Evolutionary conservation across 2,329 filamentous ascomycete genomes (phyloP), one percentile per base, ranked within the genome.

Genomic region (Blastomyces silverae): DNA sequence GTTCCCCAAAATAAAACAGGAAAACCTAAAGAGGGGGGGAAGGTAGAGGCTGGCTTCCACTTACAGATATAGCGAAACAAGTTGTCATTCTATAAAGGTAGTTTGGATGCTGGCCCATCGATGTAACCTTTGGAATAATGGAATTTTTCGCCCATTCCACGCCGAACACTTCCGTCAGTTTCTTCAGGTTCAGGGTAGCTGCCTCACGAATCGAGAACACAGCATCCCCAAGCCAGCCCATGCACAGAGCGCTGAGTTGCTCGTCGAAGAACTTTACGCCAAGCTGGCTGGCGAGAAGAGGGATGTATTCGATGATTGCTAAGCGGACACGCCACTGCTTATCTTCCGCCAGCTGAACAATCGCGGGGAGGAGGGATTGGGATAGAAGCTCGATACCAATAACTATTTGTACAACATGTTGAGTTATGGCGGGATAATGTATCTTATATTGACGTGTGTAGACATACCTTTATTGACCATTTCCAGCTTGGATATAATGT

Each of bases 21-120:
- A n/a, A 3, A 5, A 8, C 1, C 6, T 10, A 10, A 37, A 2
- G 8, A 10, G 34, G 34, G 1, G 34, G 10, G 34, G 34, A 22
- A 25, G 50, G 13, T 25, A n/a, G 2, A n/a, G 28, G 53, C 48
- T 53, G 2, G 11, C 11, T 60, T 59, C 2, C 42, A 85, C 90
- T 83, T 84, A 99, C 94, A 72, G 92, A 93, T 70, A 99, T 95
- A 67, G 94, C 94, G 77, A 99, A 99, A 81, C 93, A 97, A n/a
- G 94, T 99, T 11, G 94, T 99, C 94, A 99, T 99, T 76, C 94
- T 87, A 84, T 99, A 99, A 63, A 99, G 88, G 77, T 99, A 99
- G 81, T 99, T 99, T 67, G 93, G 91, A 77, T 99, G 94, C 75
- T 91, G 90, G 66, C 94, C 94, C 94, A 99, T 97, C 48, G 90